These are phyloP conservation scores for Penicillium brasilianum DNA, from an alignment of 2,329 filamentous ascomycete species.

Conservation along the genomic window DNA sequence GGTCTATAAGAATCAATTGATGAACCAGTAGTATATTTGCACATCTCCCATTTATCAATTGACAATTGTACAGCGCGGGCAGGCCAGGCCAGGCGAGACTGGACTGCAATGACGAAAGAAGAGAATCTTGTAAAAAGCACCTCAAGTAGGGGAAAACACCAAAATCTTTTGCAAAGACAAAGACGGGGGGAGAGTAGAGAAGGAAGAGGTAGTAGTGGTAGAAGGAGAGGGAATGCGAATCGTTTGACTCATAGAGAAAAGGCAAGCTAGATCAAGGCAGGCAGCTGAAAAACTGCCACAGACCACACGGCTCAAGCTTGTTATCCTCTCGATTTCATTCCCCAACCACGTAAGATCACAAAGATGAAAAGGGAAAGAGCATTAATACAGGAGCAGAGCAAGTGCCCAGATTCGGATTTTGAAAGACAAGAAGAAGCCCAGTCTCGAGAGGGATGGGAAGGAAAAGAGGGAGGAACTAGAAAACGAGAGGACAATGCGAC, in stretches of 20 bases:
- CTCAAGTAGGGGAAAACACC: slow-evolving; percentile 16
- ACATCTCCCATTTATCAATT: slow-evolving; percentile 18
- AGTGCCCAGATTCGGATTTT: neutral
- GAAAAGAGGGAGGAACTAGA: slow-evolving; percentile 3
- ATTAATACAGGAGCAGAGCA: slow-evolving; percentile 30
- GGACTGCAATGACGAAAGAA: slow-evolving; percentile 13
- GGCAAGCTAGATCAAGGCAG: neutral
- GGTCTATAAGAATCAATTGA: neutral
- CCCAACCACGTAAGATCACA: slow-evolving; percentile 17
- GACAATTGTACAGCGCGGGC: slow-evolving; percentile 25
- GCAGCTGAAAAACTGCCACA: too few species aligned
- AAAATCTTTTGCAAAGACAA: slow-evolving; percentile 1
- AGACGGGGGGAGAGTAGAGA: neutral
- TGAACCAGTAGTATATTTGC: slow-evolving; percentile 23
- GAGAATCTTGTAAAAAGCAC: slow-evolving; percentile 9
- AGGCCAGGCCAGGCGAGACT: slow-evolving; percentile 4
- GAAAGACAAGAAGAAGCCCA: slow-evolving; percentile 10
- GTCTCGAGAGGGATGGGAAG: slow-evolving; percentile 1
- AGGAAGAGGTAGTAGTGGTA: neutral
- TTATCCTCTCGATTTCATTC: slow-evolving; percentile 3
- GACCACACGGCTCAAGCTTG: slow-evolving; percentile 4
- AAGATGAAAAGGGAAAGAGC: slow-evolving; percentile 12
- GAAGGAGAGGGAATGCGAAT: neutral
- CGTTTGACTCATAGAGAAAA: slow-evolving; percentile 25
- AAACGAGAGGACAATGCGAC: slow-evolving; percentile 17